A percentile compares a stretch with the other conserved stretches of the same genome.
These are phyloP conservation scores for Citropsis articulata DNA, from an alignment of 345 rosid species.

Conservation along the genomic window DNA sequence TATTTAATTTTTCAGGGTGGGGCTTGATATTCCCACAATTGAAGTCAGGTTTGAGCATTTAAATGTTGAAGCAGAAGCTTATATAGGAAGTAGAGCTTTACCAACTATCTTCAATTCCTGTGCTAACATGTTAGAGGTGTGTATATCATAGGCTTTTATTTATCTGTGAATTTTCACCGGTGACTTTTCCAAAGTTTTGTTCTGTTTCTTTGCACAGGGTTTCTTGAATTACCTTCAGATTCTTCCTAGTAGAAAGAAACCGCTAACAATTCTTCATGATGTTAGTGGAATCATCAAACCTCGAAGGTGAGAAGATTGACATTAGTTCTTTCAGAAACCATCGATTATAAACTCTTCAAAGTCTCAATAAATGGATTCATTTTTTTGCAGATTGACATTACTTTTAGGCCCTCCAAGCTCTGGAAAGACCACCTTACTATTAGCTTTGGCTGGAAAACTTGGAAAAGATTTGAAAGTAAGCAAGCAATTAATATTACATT, in stretches of 20 bases:
- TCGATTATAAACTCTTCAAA: neutral
- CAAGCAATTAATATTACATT: no score
- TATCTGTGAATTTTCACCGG: neutral
- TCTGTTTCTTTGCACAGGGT: conserved; percentile 27
- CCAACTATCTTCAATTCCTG: conserved; percentile 55
- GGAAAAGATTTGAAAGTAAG: conserved; percentile 50
- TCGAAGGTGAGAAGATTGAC: conserved; percentile 24
- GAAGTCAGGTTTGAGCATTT: conserved; percentile 85
- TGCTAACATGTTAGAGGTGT: conserved; percentile 53
- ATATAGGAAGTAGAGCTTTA: conserved; percentile 58
- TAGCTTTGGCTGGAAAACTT: conserved; percentile 59
- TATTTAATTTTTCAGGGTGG: conserved; percentile 51
- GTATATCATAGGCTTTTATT: neutral
- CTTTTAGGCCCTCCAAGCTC: conserved; percentile 65
- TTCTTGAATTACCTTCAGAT: conserved; percentile 40
- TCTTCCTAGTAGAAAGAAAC: conserved; percentile 50
- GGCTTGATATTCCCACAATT: conserved; percentile 78
- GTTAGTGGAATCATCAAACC: conserved; percentile 63
- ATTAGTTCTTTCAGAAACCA: neutral
- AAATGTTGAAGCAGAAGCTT: conserved; percentile 59
- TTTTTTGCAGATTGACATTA: conserved; percentile 47
- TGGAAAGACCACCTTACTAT: conserved; percentile 55
- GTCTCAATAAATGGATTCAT: neutral
- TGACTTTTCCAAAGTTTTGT: neutral
- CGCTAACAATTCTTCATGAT: conserved; percentile 40